A percentile compares a stretch with the other conserved stretches of the same genome.
Conservation (phyloP, 768 basidiomycete genomes). For the Auricularia heimuer region DNA sequence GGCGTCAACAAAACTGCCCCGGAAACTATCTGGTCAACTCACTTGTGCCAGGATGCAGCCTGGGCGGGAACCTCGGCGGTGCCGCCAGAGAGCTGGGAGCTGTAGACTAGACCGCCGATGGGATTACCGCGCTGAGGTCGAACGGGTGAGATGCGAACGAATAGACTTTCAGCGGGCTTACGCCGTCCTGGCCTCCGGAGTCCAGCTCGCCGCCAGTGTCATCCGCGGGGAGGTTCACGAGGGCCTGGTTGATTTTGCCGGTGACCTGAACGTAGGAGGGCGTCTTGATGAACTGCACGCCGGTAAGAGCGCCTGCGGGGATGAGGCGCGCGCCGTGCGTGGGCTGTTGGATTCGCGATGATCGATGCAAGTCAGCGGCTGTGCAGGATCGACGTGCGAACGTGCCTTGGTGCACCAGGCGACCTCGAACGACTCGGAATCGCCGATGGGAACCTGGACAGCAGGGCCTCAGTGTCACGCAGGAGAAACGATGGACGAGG, state of each 20-base stretch:
- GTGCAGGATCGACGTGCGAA: background rate
- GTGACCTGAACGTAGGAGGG: conserved; percentile 50
- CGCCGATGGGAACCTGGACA: conserved; percentile 53
- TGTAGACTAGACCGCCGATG: background rate
- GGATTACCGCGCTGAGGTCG: background rate
- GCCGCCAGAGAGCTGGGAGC: background rate
- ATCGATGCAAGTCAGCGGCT: background rate
- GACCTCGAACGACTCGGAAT: conserved; percentile 61
- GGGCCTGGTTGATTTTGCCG: conserved; percentile 53
- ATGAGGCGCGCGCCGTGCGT: conserved; percentile 66
- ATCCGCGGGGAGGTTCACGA: conserved; percentile 25
- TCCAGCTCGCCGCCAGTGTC: conserved; percentile 36
- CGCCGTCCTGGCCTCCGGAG: conserved; percentile 26
- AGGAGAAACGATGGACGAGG: background rate
- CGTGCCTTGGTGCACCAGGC: conserved; percentile 45
- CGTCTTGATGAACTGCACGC: conserved; percentile 54
- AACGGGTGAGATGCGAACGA: too few relatives aligned
- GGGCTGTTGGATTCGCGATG: conserved; percentile 20
- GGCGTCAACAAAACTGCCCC: background rate
- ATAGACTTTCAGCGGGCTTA: too few relatives aligned
- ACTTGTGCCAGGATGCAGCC: background rate
- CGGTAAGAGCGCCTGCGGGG: conserved; percentile 49
- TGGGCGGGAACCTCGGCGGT: background rate
- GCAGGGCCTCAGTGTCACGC: background rate
- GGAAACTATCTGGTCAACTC: background rate